A percentile compares a stretch with the other conserved stretches of the same genome.
These are phyloP conservation scores for Nothopassalora personata DNA, from an alignment of 2,329 filamentous ascomycete genomes.

Conservation along the genomic window DNA sequence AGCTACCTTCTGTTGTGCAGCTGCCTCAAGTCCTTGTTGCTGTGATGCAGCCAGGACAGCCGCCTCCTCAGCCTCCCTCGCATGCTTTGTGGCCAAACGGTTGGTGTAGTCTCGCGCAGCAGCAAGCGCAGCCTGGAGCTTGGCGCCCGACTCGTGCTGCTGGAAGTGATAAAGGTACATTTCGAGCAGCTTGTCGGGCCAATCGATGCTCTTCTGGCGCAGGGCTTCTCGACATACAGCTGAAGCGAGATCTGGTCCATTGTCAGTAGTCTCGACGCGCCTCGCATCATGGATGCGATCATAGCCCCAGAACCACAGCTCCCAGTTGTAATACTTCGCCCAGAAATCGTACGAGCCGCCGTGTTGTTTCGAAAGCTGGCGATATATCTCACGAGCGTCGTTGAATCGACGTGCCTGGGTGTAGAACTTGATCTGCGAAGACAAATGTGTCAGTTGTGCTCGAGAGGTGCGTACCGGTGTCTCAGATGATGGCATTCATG, in stretches of 20 bases:
- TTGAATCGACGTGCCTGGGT: conserved; percentile 75
- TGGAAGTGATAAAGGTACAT: conserved; percentile 77
- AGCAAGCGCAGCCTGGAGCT: conserved; percentile 68
- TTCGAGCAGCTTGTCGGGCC: conserved; percentile 70
- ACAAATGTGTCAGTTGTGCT: too few relatives aligned
- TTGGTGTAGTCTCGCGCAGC: conserved; percentile 65
- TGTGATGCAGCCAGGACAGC: conserved; percentile 45
- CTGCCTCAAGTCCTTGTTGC: conserved; percentile 31
- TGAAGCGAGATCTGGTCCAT: conserved; percentile 69
- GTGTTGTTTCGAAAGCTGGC: conserved; percentile 59
- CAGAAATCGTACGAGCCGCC: conserved; percentile 87
- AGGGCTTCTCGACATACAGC: conserved; percentile 69
- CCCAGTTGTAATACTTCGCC: conserved; percentile 87
- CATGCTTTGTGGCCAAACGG: conserved; percentile 57
- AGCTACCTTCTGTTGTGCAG: conserved; percentile 7
- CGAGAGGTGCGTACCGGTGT: too few relatives aligned
- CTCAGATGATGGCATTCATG: too few relatives aligned
- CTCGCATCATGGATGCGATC: conserved; percentile 49
- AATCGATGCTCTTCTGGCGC: conserved; percentile 59
- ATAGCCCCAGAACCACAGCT: conserved; percentile 67
- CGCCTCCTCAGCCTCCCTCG: conserved; percentile 62
- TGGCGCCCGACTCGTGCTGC: conserved; percentile 76
- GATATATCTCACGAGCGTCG: conserved; percentile 72
- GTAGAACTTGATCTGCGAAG: conserved; percentile 72
- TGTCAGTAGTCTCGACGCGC: conserved; percentile 47